phyloP scores from a whole-genome alignment of 495 filamentous ascomycete genomes.

The Aspergillus cristatus region DNA sequence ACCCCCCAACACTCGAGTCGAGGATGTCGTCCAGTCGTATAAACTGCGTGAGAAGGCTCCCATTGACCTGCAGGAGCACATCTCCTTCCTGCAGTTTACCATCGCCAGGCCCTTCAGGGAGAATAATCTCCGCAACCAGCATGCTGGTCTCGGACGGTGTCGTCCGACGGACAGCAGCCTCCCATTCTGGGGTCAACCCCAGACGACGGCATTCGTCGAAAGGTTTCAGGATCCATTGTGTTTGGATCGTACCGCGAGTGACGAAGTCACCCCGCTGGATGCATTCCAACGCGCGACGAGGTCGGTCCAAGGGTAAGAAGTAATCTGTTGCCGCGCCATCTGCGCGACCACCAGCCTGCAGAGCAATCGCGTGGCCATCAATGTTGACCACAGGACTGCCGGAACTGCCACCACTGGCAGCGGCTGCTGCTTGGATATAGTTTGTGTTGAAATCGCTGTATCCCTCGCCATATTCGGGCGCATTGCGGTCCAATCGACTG shows the following conservation, averaged over 20 bases:
- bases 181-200: slow-evolving; percentile 77
- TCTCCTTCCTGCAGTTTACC: slow-evolving; percentile 85
- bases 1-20: slow-evolving; percentile 73
- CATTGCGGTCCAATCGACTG: slow-evolving; percentile 89
- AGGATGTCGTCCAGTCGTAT: slow-evolving; percentile 87
- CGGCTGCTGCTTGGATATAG: slow-evolving; percentile 96
- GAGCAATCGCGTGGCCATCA: slow-evolving; percentile 81
- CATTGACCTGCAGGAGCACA: slow-evolving; percentile 91
- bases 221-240: slow-evolving; percentile 91
- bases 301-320: slow-evolving; percentile 89
- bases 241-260: slow-evolving; percentile 89
- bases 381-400: slow-evolving; percentile 96
- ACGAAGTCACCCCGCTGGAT: slow-evolving; percentile 67
- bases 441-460: slow-evolving; percentile 99
- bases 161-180: slow-evolving; percentile 65
- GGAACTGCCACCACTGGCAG: slow-evolving; percentile 91
- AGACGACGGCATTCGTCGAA: slow-evolving; percentile 96
- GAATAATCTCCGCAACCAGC: slow-evolving; percentile 90
- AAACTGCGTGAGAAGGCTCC: slow-evolving; percentile 88
- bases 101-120: slow-evolving; percentile 84
- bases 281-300: slow-evolving; percentile 74
- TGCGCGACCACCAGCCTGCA: slow-evolving; percentile 88
- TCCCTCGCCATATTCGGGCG: slow-evolving; percentile 94
- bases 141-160: slow-evolving; percentile 94
- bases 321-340: slow-evolving; percentile 97